These are phyloP conservation scores for Teunomyces atbi DNA, from an alignment of 805 yeast species.

Conservation along the genomic window DNA sequence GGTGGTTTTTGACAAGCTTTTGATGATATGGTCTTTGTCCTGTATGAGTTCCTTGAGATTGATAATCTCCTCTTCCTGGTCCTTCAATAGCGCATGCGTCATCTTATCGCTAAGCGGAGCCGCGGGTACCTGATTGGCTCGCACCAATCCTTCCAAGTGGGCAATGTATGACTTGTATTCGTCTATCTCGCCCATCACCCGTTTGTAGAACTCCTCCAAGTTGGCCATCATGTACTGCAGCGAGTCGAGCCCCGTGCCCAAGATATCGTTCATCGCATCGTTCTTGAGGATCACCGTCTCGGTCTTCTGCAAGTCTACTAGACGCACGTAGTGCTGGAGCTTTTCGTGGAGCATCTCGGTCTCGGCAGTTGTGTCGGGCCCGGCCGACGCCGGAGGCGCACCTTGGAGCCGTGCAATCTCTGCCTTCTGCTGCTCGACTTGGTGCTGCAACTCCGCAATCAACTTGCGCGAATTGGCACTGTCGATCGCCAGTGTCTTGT, in stretches of 20 bases:
- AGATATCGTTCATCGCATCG: conserved; percentile 57
- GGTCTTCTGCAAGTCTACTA: conserved; percentile 59
- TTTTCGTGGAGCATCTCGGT: conserved; percentile 63
- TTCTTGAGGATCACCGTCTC: conserved; percentile 57
- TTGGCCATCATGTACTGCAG: conserved; percentile 45
- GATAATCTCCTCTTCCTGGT: conserved; percentile 62
- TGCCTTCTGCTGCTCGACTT: conserved; percentile 58
- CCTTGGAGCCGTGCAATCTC: conserved; percentile 43
- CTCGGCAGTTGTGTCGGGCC: conserved; percentile 42
- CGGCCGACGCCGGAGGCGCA: not conserved
- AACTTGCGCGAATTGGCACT: conserved; percentile 42
- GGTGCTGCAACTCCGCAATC: conserved; percentile 54
- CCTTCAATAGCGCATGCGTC: conserved; percentile 42
- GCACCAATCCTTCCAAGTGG: conserved; percentile 54
- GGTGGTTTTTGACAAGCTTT: conserved; percentile 65
- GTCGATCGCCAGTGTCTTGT: conserved; percentile 33
- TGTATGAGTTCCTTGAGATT: conserved; percentile 61
- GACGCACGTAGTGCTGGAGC: conserved; percentile 64
- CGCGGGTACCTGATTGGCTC: conserved; percentile 5
- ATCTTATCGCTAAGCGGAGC: conserved; percentile 12
- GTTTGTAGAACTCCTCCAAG: conserved; percentile 48
- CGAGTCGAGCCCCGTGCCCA: conserved; percentile 42
- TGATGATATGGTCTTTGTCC: conserved; percentile 78
- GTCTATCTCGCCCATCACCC: conserved; percentile 51
- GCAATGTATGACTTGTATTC: conserved; percentile 58